Evolutionary conservation across 495 filamentous ascomycete genomes (phyloP).

Genomic region (Xylaria sp.): DNA sequence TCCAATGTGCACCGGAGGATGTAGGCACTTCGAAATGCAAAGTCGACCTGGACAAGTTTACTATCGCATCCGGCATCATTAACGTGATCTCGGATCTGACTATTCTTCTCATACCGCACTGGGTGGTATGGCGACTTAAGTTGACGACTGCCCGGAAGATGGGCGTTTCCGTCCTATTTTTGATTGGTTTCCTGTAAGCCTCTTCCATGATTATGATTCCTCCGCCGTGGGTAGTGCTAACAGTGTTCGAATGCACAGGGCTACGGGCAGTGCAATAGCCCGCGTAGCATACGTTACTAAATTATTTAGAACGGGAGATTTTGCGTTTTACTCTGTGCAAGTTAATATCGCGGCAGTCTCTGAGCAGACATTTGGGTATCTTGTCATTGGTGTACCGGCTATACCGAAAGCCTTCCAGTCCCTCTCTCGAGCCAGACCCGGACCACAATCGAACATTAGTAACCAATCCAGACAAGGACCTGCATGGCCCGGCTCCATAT

Average conservation of each 20-base stretch:
- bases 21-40: conserved; percentile 43
- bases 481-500: not conserved
- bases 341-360: conserved; percentile 40
- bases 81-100: conserved; percentile 45
- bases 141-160: conserved; percentile 39
- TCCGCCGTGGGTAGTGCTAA: not conserved
- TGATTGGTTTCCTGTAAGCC: conserved; percentile 48
- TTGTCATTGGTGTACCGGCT: conserved; percentile 41
- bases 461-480: not conserved
- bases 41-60: conserved; percentile 31
- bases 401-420: conserved; percentile 37
- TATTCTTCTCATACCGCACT: conserved; percentile 47
- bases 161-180: conserved; percentile 46
- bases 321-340: conserved; percentile 29
- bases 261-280: conserved; percentile 30
- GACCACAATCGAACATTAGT: not conserved
- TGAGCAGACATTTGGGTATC: conserved; percentile 41
- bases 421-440: not conserved
- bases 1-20: conserved; percentile 51
- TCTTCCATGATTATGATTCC: not conserved
- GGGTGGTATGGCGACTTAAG: conserved; percentile 44
- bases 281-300: conserved; percentile 34
- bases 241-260: not conserved
- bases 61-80: conserved; percentile 31
- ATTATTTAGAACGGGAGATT: conserved; percentile 35